Evolutionary conservation across 345 rosid genomes (phyloP), one percentile per base, ranked within the genome.

Genomic region (Eucalyptus grandis): DNA sequence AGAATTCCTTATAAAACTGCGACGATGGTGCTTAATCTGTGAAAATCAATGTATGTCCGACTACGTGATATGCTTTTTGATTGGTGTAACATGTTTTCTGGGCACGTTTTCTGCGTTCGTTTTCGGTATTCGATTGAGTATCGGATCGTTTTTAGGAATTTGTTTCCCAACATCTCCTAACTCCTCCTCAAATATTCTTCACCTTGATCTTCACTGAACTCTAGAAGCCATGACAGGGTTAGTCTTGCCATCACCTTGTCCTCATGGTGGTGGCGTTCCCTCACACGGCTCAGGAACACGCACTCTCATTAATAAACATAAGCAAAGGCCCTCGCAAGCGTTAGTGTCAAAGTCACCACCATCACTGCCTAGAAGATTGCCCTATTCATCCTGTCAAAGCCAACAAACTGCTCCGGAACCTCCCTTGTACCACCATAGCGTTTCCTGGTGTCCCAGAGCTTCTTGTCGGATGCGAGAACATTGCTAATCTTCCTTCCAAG

Each of bases 221-320:
- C 37, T 67, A 8, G 43, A 30, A 87, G 72, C 30, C 89, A 88
- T 50, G 91, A 26, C 60, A 43, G 67, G 86, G 24, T 15, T 14
- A 19, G 80, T 9, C 80, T 31, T 3, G 43, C 43, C 89, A 9
- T 53, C 87, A 37, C 9, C 77, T 6, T 9, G 31, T 72, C 51
- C 72, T 34, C 91, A 89, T 81, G 88, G 90, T 92, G 2, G 89
- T 92, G 3, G 86, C 90, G 19, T 93, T 93, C 86, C 95, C 95
- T 12, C 90, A 86, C 92, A 89, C 92, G 92, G 90, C 93, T 87
- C 92, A 91, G 44, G 94, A 94, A 82, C 95, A 93, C 80, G 90
- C 90, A 19, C 92, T 92, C 50, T 92, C 92, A 21, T 56, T 90
- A 8, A 89, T 92, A 11, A 93, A 92, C 90, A 83, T 92, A 4